Evolutionary conservation across 1,139 yeast species (phyloP).

Genomic region (Yamadazyma sp.): DNA sequence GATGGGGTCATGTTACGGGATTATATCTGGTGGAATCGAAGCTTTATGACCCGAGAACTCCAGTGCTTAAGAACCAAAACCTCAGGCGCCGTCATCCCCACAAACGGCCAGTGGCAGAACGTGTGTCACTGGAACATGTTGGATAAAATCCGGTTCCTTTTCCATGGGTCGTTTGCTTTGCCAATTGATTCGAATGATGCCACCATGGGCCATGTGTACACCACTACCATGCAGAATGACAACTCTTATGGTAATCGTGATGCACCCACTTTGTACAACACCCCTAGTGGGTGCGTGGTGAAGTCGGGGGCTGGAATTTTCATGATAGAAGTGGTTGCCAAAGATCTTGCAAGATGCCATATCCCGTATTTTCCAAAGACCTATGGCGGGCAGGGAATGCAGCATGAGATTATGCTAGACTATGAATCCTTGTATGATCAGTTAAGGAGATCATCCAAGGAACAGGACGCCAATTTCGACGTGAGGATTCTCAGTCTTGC

Average conservation of each 20-base stretch:
- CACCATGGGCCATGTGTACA: slow-evolving; percentile 27
- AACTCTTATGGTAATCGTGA: slow-evolving; percentile 18
- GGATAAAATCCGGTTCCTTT: slow-evolving; percentile 73
- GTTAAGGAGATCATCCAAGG: slow-evolving; percentile 26
- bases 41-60: slow-evolving; percentile 69
- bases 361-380: slow-evolving; percentile 58
- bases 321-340: slow-evolving; percentile 62
- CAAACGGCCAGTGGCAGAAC: slow-evolving; percentile 55
- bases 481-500: slow-evolving; percentile 49
- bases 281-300: slow-evolving; percentile 46
- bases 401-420: slow-evolving; percentile 47
- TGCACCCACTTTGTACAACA: slow-evolving; percentile 27
- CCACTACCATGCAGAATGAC: slow-evolving; percentile 26
- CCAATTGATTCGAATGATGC: slow-evolving; percentile 52
- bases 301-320: slow-evolving; percentile 66
- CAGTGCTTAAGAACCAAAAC: slow-evolving; percentile 53
- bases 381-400: slow-evolving; percentile 62
- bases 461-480: slow-evolving; percentile 38
- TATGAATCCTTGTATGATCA: slow-evolving; percentile 46
- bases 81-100: slow-evolving; percentile 39
- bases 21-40: slow-evolving; percentile 75
- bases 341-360: slow-evolving; percentile 64
- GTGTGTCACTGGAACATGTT: slow-evolving; percentile 82
- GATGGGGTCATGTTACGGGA: slow-evolving; percentile 89
- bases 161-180: slow-evolving; percentile 75